Evolutionary conservation across 257 asterid genomes (phyloP), one percentile per base, ranked within the genome.

Genomic region (Nicotiana tabacum): DNA sequence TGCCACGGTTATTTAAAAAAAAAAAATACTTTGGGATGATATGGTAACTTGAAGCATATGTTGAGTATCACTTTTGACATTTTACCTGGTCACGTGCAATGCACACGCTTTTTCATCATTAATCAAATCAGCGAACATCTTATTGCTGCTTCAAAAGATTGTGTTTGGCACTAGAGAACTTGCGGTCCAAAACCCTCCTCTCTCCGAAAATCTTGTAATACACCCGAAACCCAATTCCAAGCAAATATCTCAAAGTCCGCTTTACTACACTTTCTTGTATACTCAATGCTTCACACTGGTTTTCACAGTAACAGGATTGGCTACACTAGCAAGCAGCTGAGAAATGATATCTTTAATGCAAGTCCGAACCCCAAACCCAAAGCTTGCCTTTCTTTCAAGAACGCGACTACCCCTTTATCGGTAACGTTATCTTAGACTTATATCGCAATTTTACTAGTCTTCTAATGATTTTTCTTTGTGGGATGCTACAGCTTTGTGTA

Each of bases 261-360:
- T 72, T 72, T 12, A 72, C 61, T 21, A 12, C 8, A 13, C 16
- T 60, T 48, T 74, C 43, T 74, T 76, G 29, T 76, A 48, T 76
- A 51, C 29, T 76, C 80, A 76, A 76, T 51, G 64, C 80, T 74
- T 74, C 80, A 48, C 43, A 48, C 43, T 48, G 16, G 12, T 66
- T 66, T 30, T 66, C 72, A 32, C 46, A 65, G 79, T 24, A 72
- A 46, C 79, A 48, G 1, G 16, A 53, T 33, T 17, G 0, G 74
- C 9, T 29, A 66, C 72, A 79, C 43, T 4, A 21, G 16, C 17
- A 27, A 79, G 58, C 82, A 35, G 37, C 60, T 60, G 29, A 24
- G 51, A 43, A 79, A 79, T 82, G 78, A 67, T 68, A 67, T 81
- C 78, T 72, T 82, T 35, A n/a, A 68, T 74, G 37, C 85, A 29